Conservation (phyloP, 2,329 filamentous ascomycete genomes). For the Trichoderma polysporum region DNA sequence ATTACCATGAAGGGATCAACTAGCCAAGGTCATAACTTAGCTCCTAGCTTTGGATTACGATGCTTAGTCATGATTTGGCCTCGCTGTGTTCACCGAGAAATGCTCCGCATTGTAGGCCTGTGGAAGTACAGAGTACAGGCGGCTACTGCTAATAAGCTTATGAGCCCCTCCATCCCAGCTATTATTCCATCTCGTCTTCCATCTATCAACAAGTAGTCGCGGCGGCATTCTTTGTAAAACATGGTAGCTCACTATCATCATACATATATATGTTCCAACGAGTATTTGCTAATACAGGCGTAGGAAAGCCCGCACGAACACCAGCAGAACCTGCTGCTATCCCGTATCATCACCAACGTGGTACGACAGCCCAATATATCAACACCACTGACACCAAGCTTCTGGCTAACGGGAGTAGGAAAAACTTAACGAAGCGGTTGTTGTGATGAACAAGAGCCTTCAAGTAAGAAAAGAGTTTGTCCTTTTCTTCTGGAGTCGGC, state of each 20-base stretch:
- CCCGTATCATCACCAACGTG: slow-evolving; percentile 95
- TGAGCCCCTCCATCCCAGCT: neutral
- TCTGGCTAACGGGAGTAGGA: slow-evolving; percentile 60
- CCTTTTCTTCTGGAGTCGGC: no score
- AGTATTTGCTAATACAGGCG: neutral
- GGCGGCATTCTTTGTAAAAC: neutral
- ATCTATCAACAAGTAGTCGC: neutral
- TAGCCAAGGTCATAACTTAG: neutral
- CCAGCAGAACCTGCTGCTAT: slow-evolving; percentile 89
- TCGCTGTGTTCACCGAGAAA: slow-evolving; percentile 1
- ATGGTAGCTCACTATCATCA: neutral
- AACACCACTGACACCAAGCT: neutral
- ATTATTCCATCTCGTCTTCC: neutral
- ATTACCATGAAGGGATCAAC: neutral
- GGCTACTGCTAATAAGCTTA: neutral
- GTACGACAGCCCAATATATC: slow-evolving; percentile 54
- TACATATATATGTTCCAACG: neutral
- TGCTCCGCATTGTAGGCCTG: neutral
- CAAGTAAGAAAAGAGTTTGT: slow-evolving; percentile 54
- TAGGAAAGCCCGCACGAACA: slow-evolving; percentile 96
- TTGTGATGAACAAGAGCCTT: slow-evolving; percentile 88
- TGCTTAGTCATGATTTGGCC: slow-evolving; percentile 3
- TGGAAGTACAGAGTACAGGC: neutral
- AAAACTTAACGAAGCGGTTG: slow-evolving; percentile 92
- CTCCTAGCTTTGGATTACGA: neutral